Percentiles rank a stretch among this genome's conserved stretches.
These are phyloP conservation scores for Clarireedia monteithiana DNA, from an alignment of 2,329 filamentous ascomycete genomes.

Conservation along the genomic window DNA sequence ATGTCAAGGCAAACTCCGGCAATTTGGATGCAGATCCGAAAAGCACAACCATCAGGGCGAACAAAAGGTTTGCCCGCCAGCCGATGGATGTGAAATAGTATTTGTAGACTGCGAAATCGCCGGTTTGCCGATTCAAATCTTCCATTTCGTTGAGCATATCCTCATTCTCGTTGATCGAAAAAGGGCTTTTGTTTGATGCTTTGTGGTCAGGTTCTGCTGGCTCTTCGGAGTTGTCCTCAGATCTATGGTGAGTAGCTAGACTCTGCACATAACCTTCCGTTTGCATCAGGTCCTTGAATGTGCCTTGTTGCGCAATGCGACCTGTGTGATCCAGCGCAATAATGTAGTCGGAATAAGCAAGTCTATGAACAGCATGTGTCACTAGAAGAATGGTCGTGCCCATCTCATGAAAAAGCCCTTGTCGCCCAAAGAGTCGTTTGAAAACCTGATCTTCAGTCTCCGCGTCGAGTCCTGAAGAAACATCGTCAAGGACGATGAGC, in stretches of 20 bases:
- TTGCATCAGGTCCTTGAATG: slow-evolving; percentile 28
- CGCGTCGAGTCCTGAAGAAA: slow-evolving; percentile 26
- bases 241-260: slow-evolving; percentile 11
- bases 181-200: not conserved
- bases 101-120: slow-evolving; percentile 24
- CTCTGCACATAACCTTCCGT: slow-evolving; percentile 19
- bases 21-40: slow-evolving; percentile 13
- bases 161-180: not conserved
- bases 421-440: slow-evolving; percentile 15
- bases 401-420: slow-evolving; percentile 17
- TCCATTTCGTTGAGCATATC: not conserved
- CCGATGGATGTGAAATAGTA: slow-evolving; percentile 25
- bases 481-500: slow-evolving; percentile 26
- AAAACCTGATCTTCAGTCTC: slow-evolving; percentile 24
- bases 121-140: slow-evolving; percentile 9
- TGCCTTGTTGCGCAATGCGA: slow-evolving; percentile 30
- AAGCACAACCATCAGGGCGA: slow-evolving; percentile 4
- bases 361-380: slow-evolving; percentile 28
- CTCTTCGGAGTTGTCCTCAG: not conserved
- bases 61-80: slow-evolving; percentile 11
- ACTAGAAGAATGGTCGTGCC: slow-evolving; percentile 33
- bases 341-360: slow-evolving; percentile 34
- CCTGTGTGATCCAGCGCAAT: slow-evolving; percentile 31
- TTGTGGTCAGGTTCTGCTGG: not conserved
- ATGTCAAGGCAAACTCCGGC: slow-evolving; percentile 16